Evolutionary conservation across 1,139 yeast genomes (phyloP), one percentile per base, ranked within the genome.

Genomic region (Wickerhamiella infanticola): DNA sequence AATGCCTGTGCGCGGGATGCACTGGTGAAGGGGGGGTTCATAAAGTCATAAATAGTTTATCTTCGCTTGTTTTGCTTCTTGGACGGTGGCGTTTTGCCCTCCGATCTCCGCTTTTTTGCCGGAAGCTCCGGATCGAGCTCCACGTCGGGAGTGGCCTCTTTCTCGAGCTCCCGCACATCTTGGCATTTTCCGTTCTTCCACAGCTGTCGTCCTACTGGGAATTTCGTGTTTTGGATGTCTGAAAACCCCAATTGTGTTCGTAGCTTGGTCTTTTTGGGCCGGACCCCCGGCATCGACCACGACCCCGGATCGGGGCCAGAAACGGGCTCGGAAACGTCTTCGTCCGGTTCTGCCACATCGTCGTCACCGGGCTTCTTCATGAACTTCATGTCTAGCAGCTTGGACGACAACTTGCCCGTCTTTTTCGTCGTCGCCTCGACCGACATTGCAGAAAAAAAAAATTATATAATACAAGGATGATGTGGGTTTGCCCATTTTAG

Each of bases 1-100:
- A 90, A 88, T 57, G 72, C 88, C 3, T 77, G 85, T 1, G 93
- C 97, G 0, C 68, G 97, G 56, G 93, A 86, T 46, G 95, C 86
- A 0, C 70, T 90, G 1, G 64, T 80, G 1, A 71, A 67, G 47
- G 94, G 85, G 1, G 77, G 75, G 0, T 75, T 79, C 54, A 40
- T 47, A 7, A 38, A 40, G 24, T 47, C 44, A 43, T 42, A 48
- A 42, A 41, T 39, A 40, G 40, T 45, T 35, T 18, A 24, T 7
- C 7, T 4, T 39, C 46, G 35, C 37, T 35, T 18, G 36, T 31
- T 13, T 31, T 13, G 24, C 23, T 41, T 35, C 24, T 35, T 36
- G 7, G 39, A 27, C 3, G 39, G 38, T n/a, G 41, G 13, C 23
- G 11, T 24, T 3, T 24, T 25, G n/a, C 27, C 31, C n/a, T 4